Evolutionary conservation across 2,329 filamentous ascomycete species (phyloP).

Genomic region (Davidsoniella virescens): DNA sequence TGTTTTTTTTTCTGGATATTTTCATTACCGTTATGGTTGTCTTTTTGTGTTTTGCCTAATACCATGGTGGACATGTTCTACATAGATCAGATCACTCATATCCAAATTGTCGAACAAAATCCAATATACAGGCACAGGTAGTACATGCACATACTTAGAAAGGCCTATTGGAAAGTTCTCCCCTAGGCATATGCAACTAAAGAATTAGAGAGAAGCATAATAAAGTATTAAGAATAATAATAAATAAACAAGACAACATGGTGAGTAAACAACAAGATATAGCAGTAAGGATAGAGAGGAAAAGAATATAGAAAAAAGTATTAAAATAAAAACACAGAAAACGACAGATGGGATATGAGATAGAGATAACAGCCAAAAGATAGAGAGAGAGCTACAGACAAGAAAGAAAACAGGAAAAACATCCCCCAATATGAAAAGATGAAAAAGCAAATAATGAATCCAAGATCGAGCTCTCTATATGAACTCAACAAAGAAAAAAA

Average conservation of each 20-base stretch:
- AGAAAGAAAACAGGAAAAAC: constrained; percentile 5
- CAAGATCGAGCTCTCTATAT: not conserved
- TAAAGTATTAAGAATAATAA: not conserved
- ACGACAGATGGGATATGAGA: not conserved
- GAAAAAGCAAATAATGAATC: not conserved
- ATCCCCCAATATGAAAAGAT: not conserved
- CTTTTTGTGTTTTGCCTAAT: no score
- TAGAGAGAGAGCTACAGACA: constrained; percentile 1
- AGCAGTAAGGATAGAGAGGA: not conserved
- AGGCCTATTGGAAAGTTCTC: no score
- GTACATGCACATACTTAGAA: no score
- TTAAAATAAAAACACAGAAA: not conserved
- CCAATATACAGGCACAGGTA: no score
- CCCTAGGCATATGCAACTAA: no score
- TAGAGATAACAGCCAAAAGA: not conserved
- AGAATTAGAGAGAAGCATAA: no score
- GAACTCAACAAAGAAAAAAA: not conserved
- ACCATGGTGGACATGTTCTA: no score
- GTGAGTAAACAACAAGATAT: not conserved
- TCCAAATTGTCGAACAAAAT: no score
- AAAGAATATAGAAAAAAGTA: constrained; percentile 1
- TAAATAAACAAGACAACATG: not conserved
- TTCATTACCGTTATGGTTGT: no score
- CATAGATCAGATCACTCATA: no score
- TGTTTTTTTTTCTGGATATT: no score